phyloP scores from a whole-genome alignment of 352 stramenopile species.

The Pythium biforme region DNA sequence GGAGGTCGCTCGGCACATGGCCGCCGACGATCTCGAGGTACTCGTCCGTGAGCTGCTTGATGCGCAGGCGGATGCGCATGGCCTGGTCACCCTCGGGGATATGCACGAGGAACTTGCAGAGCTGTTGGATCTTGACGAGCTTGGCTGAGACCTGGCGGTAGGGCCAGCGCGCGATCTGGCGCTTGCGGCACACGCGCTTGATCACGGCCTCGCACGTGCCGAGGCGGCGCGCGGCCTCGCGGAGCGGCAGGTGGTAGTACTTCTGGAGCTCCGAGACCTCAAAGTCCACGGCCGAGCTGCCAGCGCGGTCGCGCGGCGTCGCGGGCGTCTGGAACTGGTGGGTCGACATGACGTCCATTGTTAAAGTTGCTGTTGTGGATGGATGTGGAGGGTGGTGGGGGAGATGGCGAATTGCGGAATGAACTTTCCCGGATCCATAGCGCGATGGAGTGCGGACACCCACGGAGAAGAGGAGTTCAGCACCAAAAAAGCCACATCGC shows the following conservation, averaged over 20 bases:
- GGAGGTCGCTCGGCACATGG: constrained; percentile 70
- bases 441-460: constrained; percentile 20
- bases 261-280: constrained; percentile 78
- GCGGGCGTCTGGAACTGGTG: constrained; percentile 4
- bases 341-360: constrained; percentile 21
- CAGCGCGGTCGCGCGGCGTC: constrained; percentile 24
- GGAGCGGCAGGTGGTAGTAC: constrained; percentile 84
- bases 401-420: constrained; percentile 29
- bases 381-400: neutral
- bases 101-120: constrained; percentile 85
- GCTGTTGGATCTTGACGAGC: constrained; percentile 84
- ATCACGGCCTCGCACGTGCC: constrained; percentile 79
- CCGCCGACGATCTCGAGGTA: constrained; percentile 76
- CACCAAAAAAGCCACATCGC: neutral
- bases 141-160: constrained; percentile 86
- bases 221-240: constrained; percentile 68
- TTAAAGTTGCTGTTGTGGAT: neutral
- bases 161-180: constrained; percentile 79
- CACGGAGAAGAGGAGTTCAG: neutral
- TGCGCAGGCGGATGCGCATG: constrained; percentile 71
- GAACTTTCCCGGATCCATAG: constrained; percentile 12
- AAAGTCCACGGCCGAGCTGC: constrained; percentile 68
- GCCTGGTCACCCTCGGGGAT: constrained; percentile 68
- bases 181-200: constrained; percentile 79
- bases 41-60: constrained; percentile 78